A percentile compares a stretch with the other conserved stretches of the same genome.
These are phyloP conservation scores for Lactarius psammicola DNA, from an alignment of 768 basidiomycete species.

Conservation along the genomic window DNA sequence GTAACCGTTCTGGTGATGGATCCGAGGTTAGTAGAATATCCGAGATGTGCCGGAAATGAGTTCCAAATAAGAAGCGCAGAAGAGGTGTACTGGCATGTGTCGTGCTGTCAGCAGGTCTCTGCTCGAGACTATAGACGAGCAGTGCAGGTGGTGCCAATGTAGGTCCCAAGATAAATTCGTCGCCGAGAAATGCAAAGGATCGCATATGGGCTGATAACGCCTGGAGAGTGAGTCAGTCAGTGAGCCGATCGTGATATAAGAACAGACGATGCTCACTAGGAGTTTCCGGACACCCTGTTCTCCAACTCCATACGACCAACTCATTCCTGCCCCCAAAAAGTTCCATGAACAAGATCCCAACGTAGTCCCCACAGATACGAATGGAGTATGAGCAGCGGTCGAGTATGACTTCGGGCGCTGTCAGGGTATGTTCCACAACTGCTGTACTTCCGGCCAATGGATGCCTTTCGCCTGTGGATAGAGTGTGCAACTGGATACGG, in stretches of 20 bases:
- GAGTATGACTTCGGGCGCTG: background rate
- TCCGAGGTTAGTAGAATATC: constrained; percentile 16
- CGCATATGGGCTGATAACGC: background rate
- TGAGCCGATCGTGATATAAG: background rate
- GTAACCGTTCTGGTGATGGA: constrained; percentile 17
- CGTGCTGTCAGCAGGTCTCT: background rate
- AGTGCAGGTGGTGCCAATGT: constrained; percentile 20
- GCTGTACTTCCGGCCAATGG: constrained; percentile 5
- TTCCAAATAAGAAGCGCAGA: constrained; percentile 16
- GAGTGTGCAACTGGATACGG: constrained; percentile 12
- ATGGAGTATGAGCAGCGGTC: constrained; percentile 20
- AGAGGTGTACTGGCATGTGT: background rate
- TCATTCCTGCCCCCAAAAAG: background rate
- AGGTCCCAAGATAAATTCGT: constrained; percentile 14
- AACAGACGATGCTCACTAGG: constrained; percentile 15
- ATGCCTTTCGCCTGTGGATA: constrained; percentile 23
- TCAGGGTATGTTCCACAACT: constrained; percentile 18
- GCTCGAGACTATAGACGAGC: constrained; percentile 24
- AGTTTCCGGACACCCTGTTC: constrained; percentile 18
- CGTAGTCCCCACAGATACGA: constrained; percentile 21
- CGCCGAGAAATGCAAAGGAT: constrained; percentile 23
- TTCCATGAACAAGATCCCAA: constrained; percentile 19
- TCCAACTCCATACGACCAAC: constrained; percentile 29
- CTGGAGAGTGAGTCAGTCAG: constrained; percentile 1
- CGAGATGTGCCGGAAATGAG: background rate